These are phyloP conservation scores for Dacryopinax primogenitus DNA, from an alignment of 768 basidiomycete genomes.

Conservation along the genomic window DNA sequence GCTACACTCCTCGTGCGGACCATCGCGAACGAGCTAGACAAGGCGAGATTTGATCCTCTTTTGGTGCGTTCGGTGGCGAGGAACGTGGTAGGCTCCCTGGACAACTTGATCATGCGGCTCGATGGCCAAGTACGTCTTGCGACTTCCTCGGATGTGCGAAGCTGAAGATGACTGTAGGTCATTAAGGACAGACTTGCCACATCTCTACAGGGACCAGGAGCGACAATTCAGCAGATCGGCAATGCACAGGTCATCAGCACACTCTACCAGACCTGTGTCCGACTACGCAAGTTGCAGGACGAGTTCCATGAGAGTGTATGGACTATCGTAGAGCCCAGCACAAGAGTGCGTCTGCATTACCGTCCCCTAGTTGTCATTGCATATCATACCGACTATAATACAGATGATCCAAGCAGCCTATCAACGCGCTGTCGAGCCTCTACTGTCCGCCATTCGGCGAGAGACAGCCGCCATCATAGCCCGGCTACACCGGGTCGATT, in stretches of 20 bases:
- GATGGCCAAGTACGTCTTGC: slow-evolving; percentile 52
- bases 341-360: too few species aligned
- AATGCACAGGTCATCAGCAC: slow-evolving; percentile 72
- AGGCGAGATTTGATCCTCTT: slow-evolving; percentile 84
- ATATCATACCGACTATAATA: not conserved
- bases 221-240: slow-evolving; percentile 61
- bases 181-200: slow-evolving; percentile 66
- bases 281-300: slow-evolving; percentile 48
- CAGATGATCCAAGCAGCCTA: slow-evolving; percentile 44
- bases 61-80: slow-evolving; percentile 68
- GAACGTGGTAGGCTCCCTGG: slow-evolving; percentile 53
- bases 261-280: slow-evolving; percentile 62
- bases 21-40: slow-evolving; percentile 82
- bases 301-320: slow-evolving; percentile 55
- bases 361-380: not conserved
- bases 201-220: slow-evolving; percentile 58
- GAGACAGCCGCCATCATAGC: slow-evolving; percentile 70
- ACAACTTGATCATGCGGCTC: slow-evolving; percentile 47
- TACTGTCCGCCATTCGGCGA: slow-evolving; percentile 56
- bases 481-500: slow-evolving; percentile 73
- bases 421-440: slow-evolving; percentile 46
- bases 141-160: not conserved
- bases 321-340: slow-evolving; percentile 39
- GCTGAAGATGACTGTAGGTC: slow-evolving; percentile 35
- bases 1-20: slow-evolving; percentile 44